A percentile compares a stretch with the other conserved stretches of the same genome.
Evolutionary conservation across 2,329 filamentous ascomycete species (phyloP).

Genomic region (Fusarium illudens): DNA sequence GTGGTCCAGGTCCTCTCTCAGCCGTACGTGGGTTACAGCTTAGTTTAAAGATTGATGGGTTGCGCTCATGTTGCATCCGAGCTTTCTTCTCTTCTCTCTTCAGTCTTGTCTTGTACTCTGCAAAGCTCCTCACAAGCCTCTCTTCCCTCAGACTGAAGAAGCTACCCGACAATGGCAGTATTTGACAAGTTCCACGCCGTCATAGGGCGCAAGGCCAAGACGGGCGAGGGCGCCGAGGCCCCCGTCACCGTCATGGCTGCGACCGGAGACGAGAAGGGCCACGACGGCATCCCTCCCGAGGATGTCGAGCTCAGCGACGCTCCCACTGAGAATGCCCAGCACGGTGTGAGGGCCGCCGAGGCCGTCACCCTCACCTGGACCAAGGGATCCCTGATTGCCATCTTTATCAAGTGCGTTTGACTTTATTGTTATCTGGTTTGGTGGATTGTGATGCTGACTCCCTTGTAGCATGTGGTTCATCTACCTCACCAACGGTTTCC

Average conservation of each 20-base stretch:
- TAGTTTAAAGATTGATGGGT: constrained; percentile 4
- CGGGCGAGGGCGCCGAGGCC: constrained; percentile 8
- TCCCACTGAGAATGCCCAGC: constrained; percentile 42
- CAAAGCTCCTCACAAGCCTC: neutral
- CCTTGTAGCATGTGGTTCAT: constrained; percentile 54
- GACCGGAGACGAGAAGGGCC: constrained; percentile 27
- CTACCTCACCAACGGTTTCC: constrained; percentile 61
- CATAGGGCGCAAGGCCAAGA: constrained; percentile 25
- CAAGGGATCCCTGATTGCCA: constrained; percentile 46
- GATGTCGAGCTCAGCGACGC: constrained; percentile 19
- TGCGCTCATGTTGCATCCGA: constrained; percentile 8
- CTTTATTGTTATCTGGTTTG: neutral
- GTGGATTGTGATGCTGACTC: neutral
- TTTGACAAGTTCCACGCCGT: constrained; percentile 27
- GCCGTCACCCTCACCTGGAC: constrained; percentile 53
- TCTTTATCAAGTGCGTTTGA: constrained; percentile 46
- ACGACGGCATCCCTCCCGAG: constrained; percentile 14
- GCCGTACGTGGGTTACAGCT: neutral
- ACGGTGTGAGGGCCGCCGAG: constrained; percentile 52
- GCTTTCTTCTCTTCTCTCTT: neutral
- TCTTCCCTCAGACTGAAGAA: constrained; percentile 1
- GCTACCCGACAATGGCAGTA: constrained; percentile 25
- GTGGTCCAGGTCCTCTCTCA: neutral
- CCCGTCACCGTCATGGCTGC: constrained; percentile 20
- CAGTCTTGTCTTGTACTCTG: neutral